Conservation (phyloP, 2,329 filamentous ascomycete genomes). For the Chaetomiaceae sp. region DNA sequence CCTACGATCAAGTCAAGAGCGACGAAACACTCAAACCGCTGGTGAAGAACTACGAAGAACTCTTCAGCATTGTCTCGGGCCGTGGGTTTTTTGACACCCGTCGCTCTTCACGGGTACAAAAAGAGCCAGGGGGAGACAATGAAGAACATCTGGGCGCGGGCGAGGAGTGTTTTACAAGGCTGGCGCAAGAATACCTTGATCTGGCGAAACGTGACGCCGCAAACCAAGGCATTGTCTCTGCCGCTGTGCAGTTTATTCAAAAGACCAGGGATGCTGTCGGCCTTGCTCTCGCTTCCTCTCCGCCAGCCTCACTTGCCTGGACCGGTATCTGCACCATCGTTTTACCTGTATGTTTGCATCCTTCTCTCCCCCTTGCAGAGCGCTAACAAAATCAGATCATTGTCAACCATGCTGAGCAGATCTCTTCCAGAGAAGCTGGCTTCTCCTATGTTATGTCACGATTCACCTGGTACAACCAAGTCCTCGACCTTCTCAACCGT, state of each 20-base stretch:
- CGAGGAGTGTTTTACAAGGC: conserved; percentile 12
- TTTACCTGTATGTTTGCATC: too few relatives aligned
- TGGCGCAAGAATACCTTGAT: conserved; percentile 12
- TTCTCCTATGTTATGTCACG: conserved; percentile 24
- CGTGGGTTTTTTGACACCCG: neutral
- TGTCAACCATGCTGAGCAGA: conserved; percentile 22
- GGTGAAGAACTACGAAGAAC: conserved; percentile 19
- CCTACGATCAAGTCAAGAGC: conserved; percentile 9
- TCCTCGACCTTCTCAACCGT: conserved; percentile 20
- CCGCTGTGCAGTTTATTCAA: conserved; percentile 20
- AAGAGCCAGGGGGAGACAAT: neutral
- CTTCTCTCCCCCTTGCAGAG: too few relatives aligned
- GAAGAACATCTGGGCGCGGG: neutral
- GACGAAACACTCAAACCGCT: conserved; percentile 10
- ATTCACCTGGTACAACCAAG: conserved; percentile 21
- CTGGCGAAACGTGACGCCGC: conserved; percentile 1
- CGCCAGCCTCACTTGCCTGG: conserved; percentile 18
- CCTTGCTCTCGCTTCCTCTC: conserved; percentile 9
- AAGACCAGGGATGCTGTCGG: conserved; percentile 15
- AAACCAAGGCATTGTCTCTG: conserved; percentile 9
- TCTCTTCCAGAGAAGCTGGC: conserved; percentile 15
- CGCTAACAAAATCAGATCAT: too few relatives aligned
- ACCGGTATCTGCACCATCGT: conserved; percentile 20
- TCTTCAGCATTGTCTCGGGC: conserved; percentile 7
- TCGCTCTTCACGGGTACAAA: neutral